Evolutionary conservation across 2,329 filamentous ascomycete genomes (phyloP).

Genomic region (Diaporthe sp.): DNA sequence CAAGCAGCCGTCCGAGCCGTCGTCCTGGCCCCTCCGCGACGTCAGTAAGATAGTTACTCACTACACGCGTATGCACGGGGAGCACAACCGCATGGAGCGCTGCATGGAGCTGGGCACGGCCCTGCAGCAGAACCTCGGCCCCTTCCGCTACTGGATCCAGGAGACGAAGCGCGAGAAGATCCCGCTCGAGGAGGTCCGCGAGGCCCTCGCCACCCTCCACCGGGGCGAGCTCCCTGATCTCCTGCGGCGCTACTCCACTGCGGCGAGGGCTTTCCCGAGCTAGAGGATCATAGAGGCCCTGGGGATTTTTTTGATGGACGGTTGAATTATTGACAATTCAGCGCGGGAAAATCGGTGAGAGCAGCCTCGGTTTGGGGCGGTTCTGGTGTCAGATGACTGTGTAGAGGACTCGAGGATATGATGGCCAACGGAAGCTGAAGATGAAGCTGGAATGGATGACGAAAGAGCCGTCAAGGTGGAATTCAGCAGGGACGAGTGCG

Average conservation of each 20-base stretch:
- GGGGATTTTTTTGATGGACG: not conserved
- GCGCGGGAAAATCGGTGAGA: not conserved
- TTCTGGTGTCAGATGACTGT: too few relatives aligned
- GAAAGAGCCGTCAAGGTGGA: not conserved
- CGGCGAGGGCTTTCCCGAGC: slow-evolving; percentile 47
- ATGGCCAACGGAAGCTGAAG: not conserved
- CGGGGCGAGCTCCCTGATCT: slow-evolving; percentile 49
- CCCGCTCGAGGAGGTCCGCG: slow-evolving; percentile 47
- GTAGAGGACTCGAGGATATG: not conserved
- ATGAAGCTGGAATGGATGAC: not conserved
- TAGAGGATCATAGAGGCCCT: not conserved
- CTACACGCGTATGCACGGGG: slow-evolving; percentile 57
- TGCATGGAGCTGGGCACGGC: slow-evolving; percentile 56
- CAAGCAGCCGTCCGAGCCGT: slow-evolving; percentile 54
- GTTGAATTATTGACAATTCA: not conserved
- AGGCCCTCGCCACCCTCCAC: slow-evolving; percentile 48
- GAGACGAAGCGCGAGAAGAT: slow-evolving; percentile 51
- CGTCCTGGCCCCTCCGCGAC: slow-evolving; percentile 59
- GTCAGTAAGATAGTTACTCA: slow-evolving; percentile 59
- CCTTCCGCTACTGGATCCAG: slow-evolving; percentile 60
- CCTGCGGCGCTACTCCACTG: slow-evolving; percentile 47
- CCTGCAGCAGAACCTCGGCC: slow-evolving; percentile 54
- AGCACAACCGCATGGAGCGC: slow-evolving; percentile 54
- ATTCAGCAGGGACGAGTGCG: not conserved
- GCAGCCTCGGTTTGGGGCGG: not conserved